Base-by-base conservation (phyloP, 768 basidiomycete genomes). In the Sutorius australiensis region DNA sequence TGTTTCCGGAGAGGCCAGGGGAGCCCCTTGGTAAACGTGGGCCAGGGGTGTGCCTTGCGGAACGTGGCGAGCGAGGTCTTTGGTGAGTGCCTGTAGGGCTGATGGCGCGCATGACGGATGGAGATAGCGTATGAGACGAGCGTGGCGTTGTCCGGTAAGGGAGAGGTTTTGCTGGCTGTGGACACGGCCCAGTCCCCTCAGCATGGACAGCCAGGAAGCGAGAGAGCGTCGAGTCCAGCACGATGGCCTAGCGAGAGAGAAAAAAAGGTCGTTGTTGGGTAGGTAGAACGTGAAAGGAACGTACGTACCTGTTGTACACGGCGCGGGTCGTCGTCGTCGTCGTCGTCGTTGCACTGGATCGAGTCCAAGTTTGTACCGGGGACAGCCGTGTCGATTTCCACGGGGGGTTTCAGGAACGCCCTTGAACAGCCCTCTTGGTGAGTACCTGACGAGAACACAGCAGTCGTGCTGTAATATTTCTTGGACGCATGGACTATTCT, bases 131-230 rank as follows among this genome's bases (percentile, higher is more conserved):
- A 46, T 42, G 48, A 50, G 16, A 46, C 32, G 62, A 52, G 48
- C 42, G 57, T 54, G 48, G 48, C 48, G 57, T 46, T 45, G 59
- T 40, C 39, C 48, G 51, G 62, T 54, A 43, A 58, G 57, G 60
- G 64, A 56, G 49, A 65, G 54, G 58, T 68, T 69, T 57, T 72
- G 75, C 70, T 72, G 77, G 72, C 78, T 80, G 73, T 72, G 75
- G 69, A 76, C 71, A 72, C 77, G 73, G 64, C 76, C 69, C 65
- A 73, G 77, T 73, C 79, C 80, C 81, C 79, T 81, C 72, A 83
- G 84, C 86, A 88, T 88, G 81, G 81, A 83, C 83, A 81, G 78
- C 75, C 77, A 76, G 77, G 61, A 59, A 52, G 69, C 57, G 62
- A 60, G 65, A 61, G 69, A 63, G 62, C 58, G 63, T 62, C 69